phyloP scores from a whole-genome alignment of 306 rosid genomes.

The Lathyrus sativus region DNA sequence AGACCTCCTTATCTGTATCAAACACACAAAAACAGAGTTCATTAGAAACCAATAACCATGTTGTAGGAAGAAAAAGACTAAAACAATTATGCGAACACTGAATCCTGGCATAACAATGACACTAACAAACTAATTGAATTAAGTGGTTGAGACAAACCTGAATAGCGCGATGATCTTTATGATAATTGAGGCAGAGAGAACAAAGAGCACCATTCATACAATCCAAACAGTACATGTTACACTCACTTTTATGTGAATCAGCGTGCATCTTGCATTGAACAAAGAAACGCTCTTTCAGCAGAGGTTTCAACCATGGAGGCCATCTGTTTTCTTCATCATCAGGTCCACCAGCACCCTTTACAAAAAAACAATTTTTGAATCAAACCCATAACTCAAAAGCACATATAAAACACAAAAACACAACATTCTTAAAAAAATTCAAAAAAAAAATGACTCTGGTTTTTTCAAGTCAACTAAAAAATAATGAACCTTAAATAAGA shows the following conservation, averaged over 20 bases:
- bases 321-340: conserved; percentile 77
- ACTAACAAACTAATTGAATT: background rate
- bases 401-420: conserved; percentile 23
- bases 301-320: conserved; percentile 98
- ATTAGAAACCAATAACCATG: conserved; percentile 14
- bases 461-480: background rate
- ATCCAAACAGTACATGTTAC: conserved; percentile 94
- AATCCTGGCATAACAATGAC: background rate
- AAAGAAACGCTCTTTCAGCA: conserved; percentile 75
- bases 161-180: conserved; percentile 87
- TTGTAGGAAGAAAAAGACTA: background rate
- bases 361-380: conserved; percentile 16
- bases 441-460: background rate
- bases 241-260: conserved; percentile 89
- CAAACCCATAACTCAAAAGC: too few relatives aligned
- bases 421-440: background rate
- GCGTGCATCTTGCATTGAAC: conserved; percentile 89
- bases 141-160: conserved; percentile 52
- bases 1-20: conserved; percentile 84
- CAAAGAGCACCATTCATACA: conserved; percentile 90
- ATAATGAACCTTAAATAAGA: background rate
- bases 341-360: conserved; percentile 84
- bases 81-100: too few relatives aligned
- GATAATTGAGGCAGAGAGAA: conserved; percentile 76
- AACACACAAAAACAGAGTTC: background rate